phyloP scores from a whole-genome alignment of 1,139 yeast species.

The Chernovozyma sophiae-reginae region DNA sequence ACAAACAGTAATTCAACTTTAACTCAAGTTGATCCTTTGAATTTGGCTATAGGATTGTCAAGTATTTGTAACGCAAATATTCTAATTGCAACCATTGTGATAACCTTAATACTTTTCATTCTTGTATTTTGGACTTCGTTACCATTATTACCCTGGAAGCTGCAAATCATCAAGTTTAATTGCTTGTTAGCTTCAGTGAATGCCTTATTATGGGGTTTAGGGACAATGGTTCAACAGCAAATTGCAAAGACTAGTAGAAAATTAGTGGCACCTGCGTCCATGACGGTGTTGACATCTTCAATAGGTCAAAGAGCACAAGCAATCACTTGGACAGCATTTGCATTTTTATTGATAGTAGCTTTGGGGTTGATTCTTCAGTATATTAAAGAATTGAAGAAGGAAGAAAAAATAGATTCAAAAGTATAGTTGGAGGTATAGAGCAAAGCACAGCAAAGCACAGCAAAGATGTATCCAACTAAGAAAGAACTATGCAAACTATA shows the following conservation, averaged over 20 bases:
- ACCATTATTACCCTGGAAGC: slow-evolving; percentile 48
- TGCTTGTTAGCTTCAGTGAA: slow-evolving; percentile 33
- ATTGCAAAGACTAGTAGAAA: slow-evolving; percentile 46
- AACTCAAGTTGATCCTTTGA: slow-evolving; percentile 34
- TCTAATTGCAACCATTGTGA: slow-evolving; percentile 44
- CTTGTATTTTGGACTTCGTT: slow-evolving; percentile 39
- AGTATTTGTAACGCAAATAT: slow-evolving; percentile 52
- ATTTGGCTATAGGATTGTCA: slow-evolving; percentile 39
- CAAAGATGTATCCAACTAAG: too few relatives aligned
- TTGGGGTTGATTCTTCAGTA: slow-evolving; percentile 11
- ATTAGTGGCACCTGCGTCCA: slow-evolving; percentile 49
- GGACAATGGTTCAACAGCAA: slow-evolving; percentile 65
- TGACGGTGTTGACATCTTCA: slow-evolving; percentile 41
- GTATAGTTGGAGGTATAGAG: too few relatives aligned
- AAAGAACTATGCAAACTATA: too few relatives aligned
- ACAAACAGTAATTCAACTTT: slow-evolving; percentile 15
- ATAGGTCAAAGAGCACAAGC: slow-evolving; percentile 54
- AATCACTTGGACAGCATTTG: slow-evolving; percentile 60
- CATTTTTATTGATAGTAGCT: slow-evolving; percentile 32
- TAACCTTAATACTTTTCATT: slow-evolving; percentile 40
- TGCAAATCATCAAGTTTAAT: slow-evolving; percentile 25
- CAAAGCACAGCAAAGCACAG: too few relatives aligned
- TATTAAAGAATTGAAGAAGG: background rate
- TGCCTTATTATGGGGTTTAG: slow-evolving; percentile 60
- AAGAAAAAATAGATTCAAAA: background rate